A percentile compares a stretch with the other conserved stretches of the same genome.
phyloP scores from a whole-genome alignment of 306 rosid species.

The Senna tora region DNA sequence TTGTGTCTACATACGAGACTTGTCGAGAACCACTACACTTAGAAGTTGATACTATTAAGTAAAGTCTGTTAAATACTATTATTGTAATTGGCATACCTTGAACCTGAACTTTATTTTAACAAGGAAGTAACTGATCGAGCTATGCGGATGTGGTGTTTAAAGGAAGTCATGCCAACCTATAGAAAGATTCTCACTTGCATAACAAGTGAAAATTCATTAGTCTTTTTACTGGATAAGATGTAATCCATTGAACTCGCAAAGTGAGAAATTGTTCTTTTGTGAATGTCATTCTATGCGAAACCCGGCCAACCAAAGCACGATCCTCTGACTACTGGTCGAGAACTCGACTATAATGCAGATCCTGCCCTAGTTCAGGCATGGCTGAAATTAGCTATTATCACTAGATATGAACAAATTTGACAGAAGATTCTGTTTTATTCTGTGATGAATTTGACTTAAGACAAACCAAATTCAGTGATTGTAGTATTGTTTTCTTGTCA shows the following conservation, averaged over 20 bases:
- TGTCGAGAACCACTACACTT: neutral
- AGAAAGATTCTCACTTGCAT: too few species aligned
- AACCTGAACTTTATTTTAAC: too few species aligned
- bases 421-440: neutral
- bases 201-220: too few species aligned
- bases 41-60: neutral
- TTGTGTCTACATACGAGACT: neutral
- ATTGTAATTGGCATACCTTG: neutral
- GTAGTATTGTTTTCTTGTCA: neutral
- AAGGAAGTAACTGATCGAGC: too few species aligned
- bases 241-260: neutral
- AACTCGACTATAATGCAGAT: neutral
- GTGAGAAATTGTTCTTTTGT: neutral
- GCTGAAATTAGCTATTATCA: neutral
- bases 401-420: neutral
- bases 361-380: neutral
- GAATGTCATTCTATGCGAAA: neutral
- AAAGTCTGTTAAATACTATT: neutral
- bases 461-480: neutral
- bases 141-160: too few species aligned
- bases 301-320: neutral
- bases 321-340: neutral
- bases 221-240: neutral
- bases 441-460: neutral
- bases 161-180: too few species aligned